A percentile compares a stretch with the other conserved stretches of the same genome.
Evolutionary conservation across 2,329 filamentous ascomycete genomes (phyloP).

Genomic region (Endothia cerciana): DNA sequence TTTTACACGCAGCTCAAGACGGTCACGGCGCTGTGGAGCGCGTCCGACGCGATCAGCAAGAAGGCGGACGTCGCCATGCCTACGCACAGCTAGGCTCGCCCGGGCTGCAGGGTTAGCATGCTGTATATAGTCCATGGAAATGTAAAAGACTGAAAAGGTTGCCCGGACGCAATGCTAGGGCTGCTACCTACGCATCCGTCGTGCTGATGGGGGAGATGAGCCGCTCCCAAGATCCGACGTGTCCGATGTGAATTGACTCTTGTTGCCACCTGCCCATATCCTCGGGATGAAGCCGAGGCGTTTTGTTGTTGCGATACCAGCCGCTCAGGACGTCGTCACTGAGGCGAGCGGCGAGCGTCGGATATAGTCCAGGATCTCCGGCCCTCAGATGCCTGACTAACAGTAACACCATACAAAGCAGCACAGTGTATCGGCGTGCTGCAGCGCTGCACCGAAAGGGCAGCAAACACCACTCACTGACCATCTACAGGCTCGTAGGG

Average conservation of each 20-base stretch:
- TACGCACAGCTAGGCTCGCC: constrained; percentile 48
- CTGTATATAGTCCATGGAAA: not conserved
- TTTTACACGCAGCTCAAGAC: constrained; percentile 99
- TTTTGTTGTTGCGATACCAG: not conserved
- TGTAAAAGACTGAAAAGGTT: not conserved
- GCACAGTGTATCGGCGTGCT: not conserved
- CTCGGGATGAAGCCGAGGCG: not conserved
- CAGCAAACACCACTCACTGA: not conserved
- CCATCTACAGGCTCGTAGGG: not conserved
- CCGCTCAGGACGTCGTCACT: not conserved
- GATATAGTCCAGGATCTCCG: not conserved
- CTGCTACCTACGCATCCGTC: too few relatives aligned
- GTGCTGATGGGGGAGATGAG: too few relatives aligned
- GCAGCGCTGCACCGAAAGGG: not conserved
- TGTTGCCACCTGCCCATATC: too few relatives aligned
- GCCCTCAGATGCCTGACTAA: not conserved
- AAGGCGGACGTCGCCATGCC: constrained; percentile 79
- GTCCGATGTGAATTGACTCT: too few relatives aligned
- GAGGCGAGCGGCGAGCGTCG: not conserved
- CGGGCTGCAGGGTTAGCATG: not conserved
- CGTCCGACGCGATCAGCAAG: constrained; percentile 71
- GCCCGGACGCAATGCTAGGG: not conserved
- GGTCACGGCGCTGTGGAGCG: constrained; percentile 87
- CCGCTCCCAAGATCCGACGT: too few relatives aligned
- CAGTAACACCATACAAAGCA: not conserved